A percentile compares a stretch with the other conserved stretches of the same genome.
Evolutionary conservation across 139 green algal species (phyloP).

Genomic region (Micractinium sp.): DNA sequence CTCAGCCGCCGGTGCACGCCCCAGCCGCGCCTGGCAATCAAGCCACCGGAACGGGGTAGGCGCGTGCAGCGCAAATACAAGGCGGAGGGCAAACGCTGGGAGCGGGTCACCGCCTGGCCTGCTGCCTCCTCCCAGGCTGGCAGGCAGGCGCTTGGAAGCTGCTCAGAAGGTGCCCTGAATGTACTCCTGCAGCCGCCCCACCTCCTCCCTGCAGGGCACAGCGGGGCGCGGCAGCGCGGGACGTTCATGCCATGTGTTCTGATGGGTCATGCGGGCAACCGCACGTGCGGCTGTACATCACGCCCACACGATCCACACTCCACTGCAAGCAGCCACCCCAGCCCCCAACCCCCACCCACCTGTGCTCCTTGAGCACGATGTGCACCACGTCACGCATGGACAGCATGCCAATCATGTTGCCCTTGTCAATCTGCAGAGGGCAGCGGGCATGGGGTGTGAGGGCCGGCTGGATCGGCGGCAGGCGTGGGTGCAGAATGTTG

Average conservation of each 20-base stretch:
- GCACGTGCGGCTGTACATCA: not conserved
- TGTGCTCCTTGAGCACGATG: conserved; percentile 64
- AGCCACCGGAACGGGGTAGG: too few species aligned
- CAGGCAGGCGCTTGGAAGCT: not conserved
- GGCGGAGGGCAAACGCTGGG: too few species aligned
- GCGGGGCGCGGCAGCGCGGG: too few species aligned
- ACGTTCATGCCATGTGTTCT: not conserved
- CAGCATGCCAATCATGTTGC: conserved; percentile 63
- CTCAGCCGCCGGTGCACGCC: too few species aligned
- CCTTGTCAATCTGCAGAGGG: conserved; percentile 46
- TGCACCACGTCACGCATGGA: conserved; percentile 67
- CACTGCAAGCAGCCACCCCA: not conserved
- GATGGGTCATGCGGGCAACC: too few species aligned
- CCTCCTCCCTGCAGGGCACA: conserved; percentile 49
- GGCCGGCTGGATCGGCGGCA: not conserved
- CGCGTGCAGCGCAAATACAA: too few species aligned
- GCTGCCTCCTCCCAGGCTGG: too few species aligned
- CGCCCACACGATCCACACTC: not conserved
- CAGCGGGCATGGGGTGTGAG: not conserved
- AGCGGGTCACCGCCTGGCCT: too few species aligned
- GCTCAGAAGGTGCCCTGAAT: conserved; percentile 61
- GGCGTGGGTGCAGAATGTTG: not conserved
- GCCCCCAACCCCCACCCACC: not conserved
- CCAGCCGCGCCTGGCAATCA: too few species aligned
- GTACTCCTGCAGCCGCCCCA: conserved; percentile 65